phyloP scores from a whole-genome alignment of 2,329 filamentous ascomycete species.

The Eutypa lata region DNA sequence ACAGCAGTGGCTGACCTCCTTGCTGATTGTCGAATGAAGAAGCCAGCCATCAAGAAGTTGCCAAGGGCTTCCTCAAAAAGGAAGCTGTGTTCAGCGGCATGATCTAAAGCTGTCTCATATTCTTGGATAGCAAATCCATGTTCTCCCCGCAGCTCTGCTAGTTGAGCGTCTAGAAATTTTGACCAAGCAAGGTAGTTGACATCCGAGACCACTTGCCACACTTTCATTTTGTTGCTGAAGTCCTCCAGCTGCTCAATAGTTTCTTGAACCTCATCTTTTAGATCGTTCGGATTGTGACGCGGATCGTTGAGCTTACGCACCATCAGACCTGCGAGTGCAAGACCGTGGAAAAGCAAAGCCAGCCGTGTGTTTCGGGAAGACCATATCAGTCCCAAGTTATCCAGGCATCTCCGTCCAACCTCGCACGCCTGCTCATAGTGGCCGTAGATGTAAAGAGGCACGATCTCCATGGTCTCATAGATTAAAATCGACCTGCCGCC shows the following conservation, averaged over 20 bases:
- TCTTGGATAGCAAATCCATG: slow-evolving; percentile 56
- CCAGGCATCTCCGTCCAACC: slow-evolving; percentile 48
- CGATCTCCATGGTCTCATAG: slow-evolving; percentile 65
- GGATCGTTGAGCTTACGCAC: slow-evolving; percentile 49
- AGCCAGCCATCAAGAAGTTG: slow-evolving; percentile 71
- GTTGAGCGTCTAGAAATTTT: slow-evolving; percentile 64
- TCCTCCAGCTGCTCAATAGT: slow-evolving; percentile 51
- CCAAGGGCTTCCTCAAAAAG: slow-evolving; percentile 69
- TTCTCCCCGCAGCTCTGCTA: slow-evolving; percentile 59
- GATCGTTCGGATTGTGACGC: slow-evolving; percentile 38
- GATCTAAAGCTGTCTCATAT: slow-evolving; percentile 71
- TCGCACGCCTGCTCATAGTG: slow-evolving; percentile 59
- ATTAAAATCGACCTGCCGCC: slow-evolving; percentile 63
- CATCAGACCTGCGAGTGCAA: slow-evolving; percentile 52
- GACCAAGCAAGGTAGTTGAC: slow-evolving; percentile 73
- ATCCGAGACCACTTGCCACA: slow-evolving; percentile 61
- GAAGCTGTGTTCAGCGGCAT: slow-evolving; percentile 65
- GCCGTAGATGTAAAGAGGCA: slow-evolving; percentile 61
- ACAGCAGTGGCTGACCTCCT: slow-evolving; percentile 67
- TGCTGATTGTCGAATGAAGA: slow-evolving; percentile 63
- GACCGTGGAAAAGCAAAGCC: slow-evolving; percentile 57
- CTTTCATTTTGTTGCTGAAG: slow-evolving; percentile 59
- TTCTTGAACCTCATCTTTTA: slow-evolving; percentile 40
- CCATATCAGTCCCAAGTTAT: slow-evolving; percentile 51
- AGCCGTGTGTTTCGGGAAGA: slow-evolving; percentile 57